Base-by-base conservation (phyloP, 169 alveolate genomes). In the Cryptosporidium viatorum region DNA sequence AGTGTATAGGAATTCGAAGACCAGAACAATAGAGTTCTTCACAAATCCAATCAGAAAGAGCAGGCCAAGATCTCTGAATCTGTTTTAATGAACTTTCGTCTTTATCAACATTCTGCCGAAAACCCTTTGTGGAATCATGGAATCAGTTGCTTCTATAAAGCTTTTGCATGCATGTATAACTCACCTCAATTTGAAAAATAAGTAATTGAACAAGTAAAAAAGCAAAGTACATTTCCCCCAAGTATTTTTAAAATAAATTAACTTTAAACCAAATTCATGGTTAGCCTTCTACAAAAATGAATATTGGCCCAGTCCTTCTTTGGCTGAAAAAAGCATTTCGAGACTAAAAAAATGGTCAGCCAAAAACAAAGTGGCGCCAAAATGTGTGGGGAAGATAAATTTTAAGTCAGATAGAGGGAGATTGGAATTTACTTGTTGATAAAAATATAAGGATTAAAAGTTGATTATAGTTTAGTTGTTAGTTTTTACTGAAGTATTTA, bases 21-120 rank as follows among this genome's bases (percentile, higher is more conserved):
- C 89, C 75, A 18, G 89, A 80, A 33, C 89, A 80, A 50, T 80
- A 80, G 35, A 80, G 52, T 14, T 80, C 73, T 43, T 80, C 89
- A n/a, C 89, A 80, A 33, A 80, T 59, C 89, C 89, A 80, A 23
- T 80, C 89, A 59, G 89, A 80, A 14, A 80, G 68, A 10, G 89
- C 89, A 16, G 89, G 89, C 89, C 89, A 80, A 16, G 48, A 26
- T 43, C 67, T 80, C 12, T 80, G 73, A 35, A 80, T 59, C 6
- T n/a, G 26, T 39, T 31, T 67, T 35, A 80, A 43, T 9, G 86
- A 73, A 50, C 43, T 73, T 31, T 48, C 85, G 3, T 71, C 86
- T 9, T 43, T 23, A 14, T 39, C 51, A 29, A 3, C 31, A 33
- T 9, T 8, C 18, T 73, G 86, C 10, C 51, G 69, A 31, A 39